Conservation (phyloP, 345 rosid genomes). For the Schrenkiella parvula region DNA sequence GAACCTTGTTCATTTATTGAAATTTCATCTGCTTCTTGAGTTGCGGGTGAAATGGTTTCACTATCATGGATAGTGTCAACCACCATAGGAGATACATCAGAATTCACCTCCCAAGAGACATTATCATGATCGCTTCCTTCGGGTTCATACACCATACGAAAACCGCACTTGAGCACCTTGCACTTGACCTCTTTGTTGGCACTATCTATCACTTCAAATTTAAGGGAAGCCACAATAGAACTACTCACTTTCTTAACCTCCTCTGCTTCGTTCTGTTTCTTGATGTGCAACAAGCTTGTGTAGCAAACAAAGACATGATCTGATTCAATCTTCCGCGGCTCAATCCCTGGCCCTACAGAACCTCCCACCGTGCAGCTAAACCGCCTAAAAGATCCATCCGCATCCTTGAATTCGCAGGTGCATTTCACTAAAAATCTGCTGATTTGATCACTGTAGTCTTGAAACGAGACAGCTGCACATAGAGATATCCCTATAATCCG, state of each 20-base stretch:
- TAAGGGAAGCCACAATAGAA: background rate
- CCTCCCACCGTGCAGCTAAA: background rate
- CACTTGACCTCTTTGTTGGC: background rate
- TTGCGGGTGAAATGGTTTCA: background rate
- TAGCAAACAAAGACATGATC: constrained; percentile 11
- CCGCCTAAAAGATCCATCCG: background rate
- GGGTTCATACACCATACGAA: background rate
- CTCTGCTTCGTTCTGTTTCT: background rate
- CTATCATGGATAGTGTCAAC: background rate
- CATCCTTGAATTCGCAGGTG: background rate
- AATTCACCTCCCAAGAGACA: background rate
- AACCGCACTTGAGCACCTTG: constrained; percentile 1
- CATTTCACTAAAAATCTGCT: background rate
- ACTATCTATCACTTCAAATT: background rate
- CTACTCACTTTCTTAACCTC: background rate
- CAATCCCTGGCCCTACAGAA: background rate
- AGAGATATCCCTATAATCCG: background rate
- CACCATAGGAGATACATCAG: background rate
- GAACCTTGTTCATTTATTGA: background rate
- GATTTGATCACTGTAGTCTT: background rate
- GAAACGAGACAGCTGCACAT: constrained; percentile 1
- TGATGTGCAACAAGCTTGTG: background rate
- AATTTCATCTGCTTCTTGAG: background rate
- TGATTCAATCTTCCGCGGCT: background rate
- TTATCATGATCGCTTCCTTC: constrained; percentile 1